Evolutionary conservation across 495 filamentous ascomycete species (phyloP).

Genomic region (Stereocaulon alpinum): DNA sequence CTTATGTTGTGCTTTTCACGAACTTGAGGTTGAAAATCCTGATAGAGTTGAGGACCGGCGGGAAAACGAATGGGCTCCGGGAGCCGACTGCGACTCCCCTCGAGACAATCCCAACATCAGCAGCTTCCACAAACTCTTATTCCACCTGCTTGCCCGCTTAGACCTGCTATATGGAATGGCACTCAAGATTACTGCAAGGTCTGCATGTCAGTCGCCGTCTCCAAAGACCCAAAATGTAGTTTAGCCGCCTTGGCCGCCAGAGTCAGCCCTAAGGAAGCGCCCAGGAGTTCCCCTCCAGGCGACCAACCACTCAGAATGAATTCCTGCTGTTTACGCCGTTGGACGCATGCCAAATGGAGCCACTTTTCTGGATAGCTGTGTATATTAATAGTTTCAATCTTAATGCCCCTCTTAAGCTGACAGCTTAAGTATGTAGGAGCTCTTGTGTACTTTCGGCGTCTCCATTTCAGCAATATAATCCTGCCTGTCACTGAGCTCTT

Average conservation of each 20-base stretch:
- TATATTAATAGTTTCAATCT: constrained; percentile 3
- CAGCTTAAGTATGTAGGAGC: constrained; percentile 1
- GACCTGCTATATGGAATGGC: too few species aligned
- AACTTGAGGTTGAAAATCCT: too few species aligned
- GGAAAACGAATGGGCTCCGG: too few species aligned
- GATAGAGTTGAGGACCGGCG: too few species aligned
- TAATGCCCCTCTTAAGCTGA: neutral
- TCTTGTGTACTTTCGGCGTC: neutral
- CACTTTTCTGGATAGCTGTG: neutral
- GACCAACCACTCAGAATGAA: neutral
- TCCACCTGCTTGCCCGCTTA: too few species aligned
- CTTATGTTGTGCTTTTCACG: too few species aligned
- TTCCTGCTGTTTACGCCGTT: neutral
- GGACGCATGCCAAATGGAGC: constrained; percentile 2
- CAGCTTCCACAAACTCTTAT: too few species aligned
- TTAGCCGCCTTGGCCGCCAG: constrained; percentile 6
- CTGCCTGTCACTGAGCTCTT: neutral
- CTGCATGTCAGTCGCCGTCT: too few species aligned
- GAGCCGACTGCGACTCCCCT: too few species aligned
- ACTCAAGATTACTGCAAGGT: too few species aligned
- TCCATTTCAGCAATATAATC: neutral
- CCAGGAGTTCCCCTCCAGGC: neutral
- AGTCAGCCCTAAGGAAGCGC: constrained; percentile 12
- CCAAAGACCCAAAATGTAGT: neutral
- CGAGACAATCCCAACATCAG: too few species aligned